phyloP scores from a whole-genome alignment of 352 stramenopile genomes.

The Thalassiosira hispida region DNA sequence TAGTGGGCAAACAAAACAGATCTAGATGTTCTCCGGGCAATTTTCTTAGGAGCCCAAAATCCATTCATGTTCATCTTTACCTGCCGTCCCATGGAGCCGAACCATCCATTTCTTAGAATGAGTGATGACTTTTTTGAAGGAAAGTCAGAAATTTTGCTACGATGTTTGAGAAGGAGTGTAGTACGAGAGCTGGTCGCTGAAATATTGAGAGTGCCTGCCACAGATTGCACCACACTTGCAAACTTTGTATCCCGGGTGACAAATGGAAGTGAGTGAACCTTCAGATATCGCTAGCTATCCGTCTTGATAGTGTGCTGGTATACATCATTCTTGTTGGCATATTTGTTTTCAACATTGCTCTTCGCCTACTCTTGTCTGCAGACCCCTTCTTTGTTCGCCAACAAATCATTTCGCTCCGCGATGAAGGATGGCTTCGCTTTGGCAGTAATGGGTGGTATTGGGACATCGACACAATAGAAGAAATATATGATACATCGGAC shows the following conservation, averaged over 20 bases:
- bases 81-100: conserved; percentile 3
- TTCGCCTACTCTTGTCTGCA: not conserved
- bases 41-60: not conserved
- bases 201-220: not conserved
- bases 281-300: not conserved
- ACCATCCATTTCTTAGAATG: conserved; percentile 21
- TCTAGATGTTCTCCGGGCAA: not conserved
- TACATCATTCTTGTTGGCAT: too few relatives aligned
- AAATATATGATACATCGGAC: not conserved
- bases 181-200: not conserved
- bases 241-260: conserved; percentile 6
- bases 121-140: not conserved
- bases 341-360: too few relatives aligned
- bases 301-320: too few relatives aligned
- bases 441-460: too few relatives aligned
- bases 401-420: conserved; percentile 16
- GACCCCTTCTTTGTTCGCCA: conserved; percentile 14
- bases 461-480: conserved; percentile 9
- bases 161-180: not conserved
- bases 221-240: not conserved
- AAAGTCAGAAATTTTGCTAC: conserved; percentile 6
- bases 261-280: conserved; percentile 9
- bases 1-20: conserved; percentile 16
- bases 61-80: conserved; percentile 34
- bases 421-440: not conserved